These are phyloP conservation scores for Wickerhamiella shivajii DNA, from an alignment of 805 yeast species.

Conservation along the genomic window DNA sequence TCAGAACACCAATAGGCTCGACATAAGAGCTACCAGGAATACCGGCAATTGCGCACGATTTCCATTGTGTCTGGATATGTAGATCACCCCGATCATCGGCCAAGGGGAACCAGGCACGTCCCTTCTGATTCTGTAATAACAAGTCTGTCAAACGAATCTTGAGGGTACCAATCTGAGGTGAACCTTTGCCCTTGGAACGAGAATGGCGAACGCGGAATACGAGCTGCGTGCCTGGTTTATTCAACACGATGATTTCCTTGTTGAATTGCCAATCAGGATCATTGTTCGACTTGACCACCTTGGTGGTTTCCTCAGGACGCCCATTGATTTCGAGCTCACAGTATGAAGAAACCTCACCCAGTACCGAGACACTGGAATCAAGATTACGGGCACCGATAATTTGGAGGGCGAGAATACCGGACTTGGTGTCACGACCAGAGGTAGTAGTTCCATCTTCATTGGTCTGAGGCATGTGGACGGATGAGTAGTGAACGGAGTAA, in stretches of 20 bases:
- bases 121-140: conserved; percentile 64
- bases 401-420: conserved; percentile 73
- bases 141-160: conserved; percentile 41
- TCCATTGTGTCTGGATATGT: conserved; percentile 61
- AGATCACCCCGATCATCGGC: conserved; percentile 54
- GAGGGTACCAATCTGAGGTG: conserved; percentile 43
- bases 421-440: conserved; percentile 79
- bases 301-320: conserved; percentile 43
- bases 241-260: conserved; percentile 53
- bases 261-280: conserved; percentile 52
- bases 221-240: conserved; percentile 56
- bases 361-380: conserved; percentile 27
- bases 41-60: conserved; percentile 60
- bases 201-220: conserved; percentile 53
- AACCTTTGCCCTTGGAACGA: conserved; percentile 36
- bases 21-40: conserved; percentile 69
- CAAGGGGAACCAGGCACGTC: conserved; percentile 63
- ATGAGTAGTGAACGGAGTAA: conserved; percentile 62
- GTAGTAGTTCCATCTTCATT: conserved; percentile 57
- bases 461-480: conserved; percentile 41
- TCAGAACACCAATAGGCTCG: conserved; percentile 87
- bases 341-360: conserved; percentile 44
- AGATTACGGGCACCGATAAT: conserved; percentile 46
- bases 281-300: conserved; percentile 42
- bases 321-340: conserved; percentile 60